A percentile compares a stretch with the other conserved stretches of the same genome.
These are phyloP conservation scores for Botryosphaeria dothidea DNA, from an alignment of 2,329 filamentous ascomycete genomes.

Conservation along the genomic window DNA sequence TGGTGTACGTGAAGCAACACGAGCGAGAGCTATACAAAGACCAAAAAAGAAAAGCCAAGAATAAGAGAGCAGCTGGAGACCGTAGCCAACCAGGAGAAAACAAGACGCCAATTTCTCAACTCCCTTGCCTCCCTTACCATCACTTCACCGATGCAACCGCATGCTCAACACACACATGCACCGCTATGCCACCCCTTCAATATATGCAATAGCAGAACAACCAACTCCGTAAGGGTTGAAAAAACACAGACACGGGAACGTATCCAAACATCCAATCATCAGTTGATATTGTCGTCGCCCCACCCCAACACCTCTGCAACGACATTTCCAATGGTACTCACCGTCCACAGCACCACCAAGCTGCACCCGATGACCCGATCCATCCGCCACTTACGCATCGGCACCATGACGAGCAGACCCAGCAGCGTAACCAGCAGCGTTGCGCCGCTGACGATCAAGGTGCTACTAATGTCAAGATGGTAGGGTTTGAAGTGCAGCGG, in stretches of 20 bases:
- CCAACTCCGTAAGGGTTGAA: background rate
- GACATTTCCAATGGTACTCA: slow-evolving; percentile 81
- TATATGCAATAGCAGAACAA: background rate
- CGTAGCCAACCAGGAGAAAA: background rate
- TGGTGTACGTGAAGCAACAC: too few species aligned
- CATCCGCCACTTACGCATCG: slow-evolving; percentile 83
- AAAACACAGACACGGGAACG: background rate
- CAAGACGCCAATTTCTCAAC: background rate
- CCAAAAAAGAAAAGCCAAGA: background rate
- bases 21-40: background rate
- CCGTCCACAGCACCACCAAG: slow-evolving; percentile 75
- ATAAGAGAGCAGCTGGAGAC: background rate
- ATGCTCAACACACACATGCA: background rate
- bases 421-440: slow-evolving; percentile 80
- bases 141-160: background rate
- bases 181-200: background rate
- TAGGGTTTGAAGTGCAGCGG: slow-evolving; percentile 73
- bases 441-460: slow-evolving; percentile 80
- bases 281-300: slow-evolving; percentile 3
- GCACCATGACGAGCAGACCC: slow-evolving; percentile 76
- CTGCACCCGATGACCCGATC: slow-evolving; percentile 72
- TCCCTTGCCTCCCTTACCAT: background rate
- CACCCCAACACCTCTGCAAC: slow-evolving; percentile 64
- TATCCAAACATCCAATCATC: background rate
- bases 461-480: slow-evolving; percentile 78